These are phyloP conservation scores for Tausonia pullulans DNA, from an alignment of 1,284 basidiomycete species.

Conservation along the genomic window DNA sequence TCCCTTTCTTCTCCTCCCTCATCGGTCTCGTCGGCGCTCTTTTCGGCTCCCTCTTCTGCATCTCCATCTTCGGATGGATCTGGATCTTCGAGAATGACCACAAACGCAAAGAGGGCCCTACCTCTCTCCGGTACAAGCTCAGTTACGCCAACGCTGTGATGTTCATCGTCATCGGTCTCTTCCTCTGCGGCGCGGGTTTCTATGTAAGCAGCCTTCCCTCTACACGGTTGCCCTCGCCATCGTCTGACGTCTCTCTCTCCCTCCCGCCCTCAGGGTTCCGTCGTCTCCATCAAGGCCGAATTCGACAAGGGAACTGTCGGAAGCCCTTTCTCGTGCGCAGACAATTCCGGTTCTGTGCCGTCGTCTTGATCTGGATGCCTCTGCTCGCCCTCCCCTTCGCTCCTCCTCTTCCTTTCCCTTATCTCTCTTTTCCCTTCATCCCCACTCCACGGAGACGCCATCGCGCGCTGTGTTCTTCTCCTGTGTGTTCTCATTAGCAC, in stretches of 20 bases:
- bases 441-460: too few species aligned
- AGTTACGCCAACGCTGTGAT: conserved; percentile 22
- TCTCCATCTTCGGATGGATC: conserved; percentile 22
- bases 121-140: background rate
- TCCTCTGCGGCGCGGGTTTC: conserved; percentile 30
- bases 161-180: conserved; percentile 28
- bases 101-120: background rate
- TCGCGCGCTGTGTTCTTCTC: too few species aligned
- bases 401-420: background rate
- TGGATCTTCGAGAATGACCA: conserved; percentile 23
- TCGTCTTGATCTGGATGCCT: too few species aligned
- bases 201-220: conserved; percentile 20
- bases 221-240: too few species aligned
- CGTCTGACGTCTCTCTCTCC: too few species aligned
- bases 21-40: conserved; percentile 26
- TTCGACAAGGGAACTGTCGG: conserved; percentile 27
- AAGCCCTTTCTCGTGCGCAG: conserved; percentile 32
- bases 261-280: conserved; percentile 14
- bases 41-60: conserved; percentile 24
- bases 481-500: too few species aligned
- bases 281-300: conserved; percentile 28
- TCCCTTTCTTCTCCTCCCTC: conserved; percentile 20
- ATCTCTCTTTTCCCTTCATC: background rate
- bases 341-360: conserved; percentile 19
- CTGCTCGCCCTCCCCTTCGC: too few species aligned